Percentiles rank a stretch among this genome's conserved stretches.
These are phyloP conservation scores for Fusarium piperis DNA, from an alignment of 2,329 filamentous ascomycete species.

Conservation along the genomic window DNA sequence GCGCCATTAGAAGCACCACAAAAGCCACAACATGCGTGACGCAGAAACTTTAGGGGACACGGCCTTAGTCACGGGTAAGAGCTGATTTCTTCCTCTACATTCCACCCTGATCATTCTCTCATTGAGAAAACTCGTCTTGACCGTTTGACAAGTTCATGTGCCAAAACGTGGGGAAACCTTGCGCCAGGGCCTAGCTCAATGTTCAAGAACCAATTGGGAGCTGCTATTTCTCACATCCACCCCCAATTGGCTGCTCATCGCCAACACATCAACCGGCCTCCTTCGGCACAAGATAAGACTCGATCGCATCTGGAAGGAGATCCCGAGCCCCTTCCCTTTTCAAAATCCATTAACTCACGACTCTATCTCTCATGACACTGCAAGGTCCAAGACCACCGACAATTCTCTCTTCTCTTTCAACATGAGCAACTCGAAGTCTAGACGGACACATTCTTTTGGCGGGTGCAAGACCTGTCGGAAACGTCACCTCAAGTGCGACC, in stretches of 20 bases:
- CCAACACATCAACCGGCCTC: background rate
- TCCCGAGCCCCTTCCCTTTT: constrained; percentile 26
- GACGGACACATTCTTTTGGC: constrained; percentile 34
- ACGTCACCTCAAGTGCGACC: constrained; percentile 37
- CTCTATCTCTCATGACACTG: background rate
- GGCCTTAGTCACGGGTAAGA: background rate
- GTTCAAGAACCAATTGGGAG: background rate
- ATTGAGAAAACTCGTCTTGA: background rate
- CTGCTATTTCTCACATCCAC: background rate
- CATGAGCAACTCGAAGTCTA: constrained; percentile 25
- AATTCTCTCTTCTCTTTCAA: background rate
- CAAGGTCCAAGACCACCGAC: background rate
- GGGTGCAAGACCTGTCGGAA: constrained; percentile 38
- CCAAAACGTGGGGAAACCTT: constrained; percentile 16
- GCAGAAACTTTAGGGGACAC: background rate
- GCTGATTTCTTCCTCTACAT: background rate
- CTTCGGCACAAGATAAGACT: constrained; percentile 20
- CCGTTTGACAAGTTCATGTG: background rate
- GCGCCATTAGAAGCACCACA: background rate
- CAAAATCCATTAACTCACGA: constrained; percentile 11
- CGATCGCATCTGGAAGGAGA: constrained; percentile 9
- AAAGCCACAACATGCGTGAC: background rate
- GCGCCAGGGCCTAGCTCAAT: constrained; percentile 7
- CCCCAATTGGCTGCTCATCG: constrained; percentile 3
- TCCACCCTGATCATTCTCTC: background rate